phyloP scores from a whole-genome alignment of 2,329 filamentous ascomycete species.

The Colletotrichum lini region DNA sequence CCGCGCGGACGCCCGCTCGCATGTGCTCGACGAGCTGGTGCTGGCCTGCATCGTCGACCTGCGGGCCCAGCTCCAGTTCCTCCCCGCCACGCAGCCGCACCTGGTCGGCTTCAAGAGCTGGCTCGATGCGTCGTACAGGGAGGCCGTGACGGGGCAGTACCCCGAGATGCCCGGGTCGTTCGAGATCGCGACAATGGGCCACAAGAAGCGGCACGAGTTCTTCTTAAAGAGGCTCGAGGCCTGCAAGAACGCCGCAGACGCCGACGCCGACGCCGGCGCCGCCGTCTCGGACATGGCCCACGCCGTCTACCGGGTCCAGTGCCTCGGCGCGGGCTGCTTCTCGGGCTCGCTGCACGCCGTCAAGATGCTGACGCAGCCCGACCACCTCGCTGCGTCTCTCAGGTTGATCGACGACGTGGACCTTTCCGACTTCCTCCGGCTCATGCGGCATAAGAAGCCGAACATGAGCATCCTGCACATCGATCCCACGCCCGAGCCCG shows the following conservation, averaged over 20 bases:
- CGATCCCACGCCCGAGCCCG: background rate
- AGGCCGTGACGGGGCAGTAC: slow-evolving; percentile 20
- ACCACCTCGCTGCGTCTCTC: background rate
- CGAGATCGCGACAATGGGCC: slow-evolving; percentile 10
- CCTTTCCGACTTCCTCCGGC: slow-evolving; percentile 11
- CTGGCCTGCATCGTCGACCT: slow-evolving; percentile 34
- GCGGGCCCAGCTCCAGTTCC: slow-evolving; percentile 27
- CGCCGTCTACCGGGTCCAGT: background rate
- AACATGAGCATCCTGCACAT: slow-evolving; percentile 35
- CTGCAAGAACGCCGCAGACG: slow-evolving; percentile 3
- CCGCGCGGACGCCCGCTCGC: background rate
- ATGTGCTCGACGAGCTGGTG: slow-evolving; percentile 7
- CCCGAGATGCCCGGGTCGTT: slow-evolving; percentile 5
- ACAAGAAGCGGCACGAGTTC: background rate
- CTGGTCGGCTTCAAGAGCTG: slow-evolving; percentile 27
- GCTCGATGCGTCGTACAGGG: slow-evolving; percentile 25
- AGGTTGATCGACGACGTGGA: slow-evolving; percentile 14
- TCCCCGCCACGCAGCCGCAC: slow-evolving; percentile 29
- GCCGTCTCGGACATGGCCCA: background rate
- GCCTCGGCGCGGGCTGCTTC: slow-evolving; percentile 8
- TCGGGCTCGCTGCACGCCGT: slow-evolving; percentile 1
- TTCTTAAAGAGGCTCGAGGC: slow-evolving; percentile 1
- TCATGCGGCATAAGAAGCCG: slow-evolving; percentile 46
- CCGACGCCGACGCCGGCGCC: slow-evolving; percentile 4
- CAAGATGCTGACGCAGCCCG: background rate